Conservation (phyloP, 305 asterid genomes). For the Monarda citriodora region DNA sequence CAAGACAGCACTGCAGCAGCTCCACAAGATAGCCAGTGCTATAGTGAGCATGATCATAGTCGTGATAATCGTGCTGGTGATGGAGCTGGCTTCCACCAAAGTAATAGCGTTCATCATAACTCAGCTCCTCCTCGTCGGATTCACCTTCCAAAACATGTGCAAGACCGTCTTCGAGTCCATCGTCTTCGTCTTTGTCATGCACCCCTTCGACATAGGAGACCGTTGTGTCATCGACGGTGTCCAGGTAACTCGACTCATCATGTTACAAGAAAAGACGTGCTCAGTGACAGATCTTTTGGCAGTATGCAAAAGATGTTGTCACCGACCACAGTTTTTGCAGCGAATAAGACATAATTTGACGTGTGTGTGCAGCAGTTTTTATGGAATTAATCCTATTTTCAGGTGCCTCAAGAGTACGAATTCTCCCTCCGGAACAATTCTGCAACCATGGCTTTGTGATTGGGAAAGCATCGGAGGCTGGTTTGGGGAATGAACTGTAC, state of each 20-base stretch:
- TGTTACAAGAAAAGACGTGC: no score
- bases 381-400: constrained; percentile 16
- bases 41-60: constrained; percentile 43
- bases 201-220: constrained; percentile 78
- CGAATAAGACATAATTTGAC: no score
- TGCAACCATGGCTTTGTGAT: constrained; percentile 93
- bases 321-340: no score
- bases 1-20: constrained; percentile 70
- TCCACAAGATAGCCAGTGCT: constrained; percentile 66
- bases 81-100: constrained; percentile 60
- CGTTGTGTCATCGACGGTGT: constrained; percentile 74
- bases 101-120: constrained; percentile 52
- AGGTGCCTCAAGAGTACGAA: constrained; percentile 87
- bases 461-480: constrained; percentile 98
- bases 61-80: constrained; percentile 36
- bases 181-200: constrained; percentile 73
- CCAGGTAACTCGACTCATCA: constrained; percentile 52
- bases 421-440: constrained; percentile 69
- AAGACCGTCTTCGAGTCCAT: constrained; percentile 70
- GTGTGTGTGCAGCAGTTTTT: no score
- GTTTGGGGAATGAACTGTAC: constrained; percentile 97
- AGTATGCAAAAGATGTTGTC: no score
- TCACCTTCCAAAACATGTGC: constrained; percentile 77
- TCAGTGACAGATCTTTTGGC: no score
- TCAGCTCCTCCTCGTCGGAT: constrained; percentile 60